Base-by-base conservation (phyloP, 1,139 yeast genomes). In the Lodderomyces theae region DNA sequence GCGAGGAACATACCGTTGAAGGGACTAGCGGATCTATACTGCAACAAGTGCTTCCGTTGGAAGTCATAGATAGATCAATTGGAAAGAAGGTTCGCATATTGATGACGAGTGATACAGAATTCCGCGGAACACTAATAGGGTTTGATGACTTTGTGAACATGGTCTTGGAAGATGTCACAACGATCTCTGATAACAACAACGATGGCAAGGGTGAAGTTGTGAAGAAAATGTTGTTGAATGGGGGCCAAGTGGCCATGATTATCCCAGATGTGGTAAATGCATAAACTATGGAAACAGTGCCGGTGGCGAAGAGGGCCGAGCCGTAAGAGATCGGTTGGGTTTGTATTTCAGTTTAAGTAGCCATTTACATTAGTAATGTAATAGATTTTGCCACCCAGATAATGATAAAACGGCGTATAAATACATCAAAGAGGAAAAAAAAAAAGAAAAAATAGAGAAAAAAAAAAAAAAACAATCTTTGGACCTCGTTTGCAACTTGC, bases 61-160 rank as follows among this genome's bases (percentile, higher is more conserved):
- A 90, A 60, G 76, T 88, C 39, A 86, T 92, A 35, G 97, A 92
- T 63, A 84, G 81, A 60, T 82, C 94, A 47, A 81, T 92, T 34
- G 96, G 96, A 15, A 79, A 87, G 39, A 72, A 76, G 44, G 80
- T 92, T 40, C 80, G 87, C 73, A 88, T 90, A 24, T 74, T 90
- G 43, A 73, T 89, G 72, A 81, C 86, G 50, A 77, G 80, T 44
- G 80, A 82, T 49, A 68, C 67, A 48, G 97, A 90, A 60, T 92
- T 89, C 61, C 76, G 78, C 19, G 98, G 98, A 2, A 86, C 82
- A 8, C 71, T 92, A 40, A 78, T 85, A 21, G 98, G 97, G 1
- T 90, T 92, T 61, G 98, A 92, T 61, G 97, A 92, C 61, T 90
- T 83, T 55, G 97, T 92, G 46, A 92, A 92, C 62, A 83, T 90